A percentile compares a stretch with the other conserved stretches of the same genome.
Evolutionary conservation across 2,329 filamentous ascomycete species (phyloP).

Genomic region (Trichoderma sp.): DNA sequence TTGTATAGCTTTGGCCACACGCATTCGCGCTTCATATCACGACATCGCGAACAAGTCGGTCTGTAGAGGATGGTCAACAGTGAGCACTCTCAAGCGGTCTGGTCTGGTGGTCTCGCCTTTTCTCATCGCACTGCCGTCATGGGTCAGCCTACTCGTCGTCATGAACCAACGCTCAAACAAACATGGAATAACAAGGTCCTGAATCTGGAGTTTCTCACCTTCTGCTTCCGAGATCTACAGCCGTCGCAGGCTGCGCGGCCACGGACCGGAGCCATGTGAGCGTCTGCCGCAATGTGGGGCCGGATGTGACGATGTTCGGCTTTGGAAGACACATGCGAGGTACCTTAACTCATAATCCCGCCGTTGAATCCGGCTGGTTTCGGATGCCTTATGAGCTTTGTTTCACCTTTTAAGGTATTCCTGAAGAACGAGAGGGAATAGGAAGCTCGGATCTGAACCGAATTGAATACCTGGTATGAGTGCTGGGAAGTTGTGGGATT

Average conservation of each 20-base stretch:
- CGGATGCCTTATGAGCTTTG: neutral
- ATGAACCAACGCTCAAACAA: neutral
- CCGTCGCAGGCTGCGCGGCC: constrained; percentile 26
- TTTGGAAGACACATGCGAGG: neutral
- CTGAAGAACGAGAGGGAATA: no score
- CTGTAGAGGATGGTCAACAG: constrained; percentile 2
- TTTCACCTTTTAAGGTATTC: neutral
- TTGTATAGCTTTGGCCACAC: constrained; percentile 26
- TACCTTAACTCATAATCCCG: constrained; percentile 22
- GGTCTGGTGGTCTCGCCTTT: neutral
- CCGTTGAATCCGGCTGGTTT: neutral
- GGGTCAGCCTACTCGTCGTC: neutral
- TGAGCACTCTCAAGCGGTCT: neutral
- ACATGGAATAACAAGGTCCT: no score
- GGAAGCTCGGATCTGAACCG: neutral
- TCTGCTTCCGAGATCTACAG: constrained; percentile 26
- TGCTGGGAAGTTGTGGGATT: neutral
- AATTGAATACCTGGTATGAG: neutral
- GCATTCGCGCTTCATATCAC: constrained; percentile 24
- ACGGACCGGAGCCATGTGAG: constrained; percentile 26
- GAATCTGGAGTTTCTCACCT: neutral
- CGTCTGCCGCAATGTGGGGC: constrained; percentile 23
- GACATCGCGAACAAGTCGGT: constrained; percentile 22
- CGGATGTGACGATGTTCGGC: constrained; percentile 6
- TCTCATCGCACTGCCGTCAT: constrained; percentile 14